These are phyloP conservation scores for Epithele typhae DNA, from an alignment of 768 basidiomycete species.

Conservation along the genomic window DNA sequence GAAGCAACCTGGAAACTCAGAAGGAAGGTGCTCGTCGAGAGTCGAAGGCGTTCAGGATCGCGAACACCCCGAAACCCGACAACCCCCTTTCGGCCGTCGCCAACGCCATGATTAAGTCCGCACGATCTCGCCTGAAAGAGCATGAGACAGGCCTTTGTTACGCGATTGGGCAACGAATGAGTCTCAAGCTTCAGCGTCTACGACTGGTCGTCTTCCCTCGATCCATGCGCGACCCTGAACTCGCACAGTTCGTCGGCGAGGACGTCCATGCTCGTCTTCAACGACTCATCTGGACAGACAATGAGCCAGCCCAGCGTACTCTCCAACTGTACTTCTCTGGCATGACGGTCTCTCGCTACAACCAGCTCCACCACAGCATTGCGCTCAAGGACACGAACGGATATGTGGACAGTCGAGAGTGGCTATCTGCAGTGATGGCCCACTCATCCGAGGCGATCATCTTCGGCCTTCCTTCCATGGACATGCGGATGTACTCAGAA, in stretches of 20 bases:
- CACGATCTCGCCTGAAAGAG: slow-evolving; percentile 68
- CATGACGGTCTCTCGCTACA: slow-evolving; percentile 72
- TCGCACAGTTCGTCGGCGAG: slow-evolving; percentile 68
- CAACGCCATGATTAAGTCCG: slow-evolving; percentile 75
- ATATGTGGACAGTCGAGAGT: slow-evolving; percentile 40
- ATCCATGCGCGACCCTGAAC: slow-evolving; percentile 71
- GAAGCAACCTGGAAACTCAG: slow-evolving; percentile 66
- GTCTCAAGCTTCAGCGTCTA: slow-evolving; percentile 58
- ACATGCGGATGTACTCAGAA: slow-evolving; percentile 74
- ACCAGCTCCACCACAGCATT: slow-evolving; percentile 51
- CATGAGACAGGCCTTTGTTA: slow-evolving; percentile 55
- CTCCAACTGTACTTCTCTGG: slow-evolving; percentile 69
- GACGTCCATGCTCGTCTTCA: slow-evolving; percentile 69
- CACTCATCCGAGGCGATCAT: slow-evolving; percentile 68
- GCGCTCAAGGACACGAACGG: slow-evolving; percentile 32
- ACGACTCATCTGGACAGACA: slow-evolving; percentile 51
- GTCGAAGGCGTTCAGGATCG: slow-evolving; percentile 72
- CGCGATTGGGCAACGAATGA: slow-evolving; percentile 69
- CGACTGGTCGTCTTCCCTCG: slow-evolving; percentile 76
- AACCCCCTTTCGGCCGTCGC: slow-evolving; percentile 85
- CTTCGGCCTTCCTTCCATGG: slow-evolving; percentile 78
- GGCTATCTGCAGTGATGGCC: slow-evolving; percentile 59
- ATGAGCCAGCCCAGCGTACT: slow-evolving; percentile 51
- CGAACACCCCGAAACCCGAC: slow-evolving; percentile 66
- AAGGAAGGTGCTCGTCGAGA: slow-evolving; percentile 73